Evolutionary conservation across 495 filamentous ascomycete species (phyloP), one percentile per base, ranked within the genome.

Genomic region (Sphaerosporella brunnea): DNA sequence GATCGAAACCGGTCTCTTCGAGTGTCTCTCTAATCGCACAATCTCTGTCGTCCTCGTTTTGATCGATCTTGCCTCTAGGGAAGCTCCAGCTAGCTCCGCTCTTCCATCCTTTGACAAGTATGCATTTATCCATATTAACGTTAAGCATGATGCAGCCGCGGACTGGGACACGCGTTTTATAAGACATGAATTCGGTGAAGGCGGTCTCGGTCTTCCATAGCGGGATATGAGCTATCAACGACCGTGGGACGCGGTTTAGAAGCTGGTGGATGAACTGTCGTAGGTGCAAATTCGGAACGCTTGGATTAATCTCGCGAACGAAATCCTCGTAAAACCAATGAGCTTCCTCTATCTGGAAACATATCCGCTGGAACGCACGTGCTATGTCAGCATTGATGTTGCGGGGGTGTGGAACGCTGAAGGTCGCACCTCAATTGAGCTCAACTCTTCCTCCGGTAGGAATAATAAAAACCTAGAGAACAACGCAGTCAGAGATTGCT

Each of bases 251-350:
- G 60, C 93, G 86, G 47, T 83, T 76, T 60, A 96, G 94, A 51
- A 96, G 90, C 52, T 79, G 78, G 34, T 85, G 66, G 50, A 78
- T 83, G 63, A 97, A 97, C 23, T 68, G 73, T 38, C 81, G 77
- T 8, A 96, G 73, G 28, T 77, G 77, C 64, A 96, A 75, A 1
- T 80, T 84, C 4, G 92, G 92, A 2, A 96, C 67, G 25, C 70
- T 69, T 7, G 85, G 84, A 59, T 94, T 84, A 45, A 87, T 68
- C 24, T 85, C 86, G 28, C 92, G 82, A 64, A 97, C 82, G 60
- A 96, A 97, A 65, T 97, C 90, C 65, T 96, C 92, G 76, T 95
- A 97, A 64, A 86, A 96, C 90, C 90, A 97, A 80, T 97, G 90
- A 59, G 90, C 90, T 60, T 95, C 92, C 65, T 97, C 90, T 47